Conservation (phyloP, 352 stramenopile genomes). For the Hyaloperonospora arabidopsidis region DNA sequence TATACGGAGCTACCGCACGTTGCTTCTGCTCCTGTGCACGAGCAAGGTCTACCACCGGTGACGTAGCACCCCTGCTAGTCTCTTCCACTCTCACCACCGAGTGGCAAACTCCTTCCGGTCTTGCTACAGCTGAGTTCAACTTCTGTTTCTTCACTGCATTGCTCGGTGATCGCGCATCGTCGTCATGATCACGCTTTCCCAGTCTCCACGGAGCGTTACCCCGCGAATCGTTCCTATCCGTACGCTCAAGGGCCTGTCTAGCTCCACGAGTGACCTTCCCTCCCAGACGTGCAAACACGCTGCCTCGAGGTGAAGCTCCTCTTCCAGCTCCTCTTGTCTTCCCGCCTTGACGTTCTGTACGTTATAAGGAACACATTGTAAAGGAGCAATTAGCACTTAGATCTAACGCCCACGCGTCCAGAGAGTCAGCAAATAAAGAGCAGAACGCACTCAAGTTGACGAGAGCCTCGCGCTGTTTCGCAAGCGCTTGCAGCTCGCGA, state of each 20-base stretch:
- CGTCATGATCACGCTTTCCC: slow-evolving; percentile 31
- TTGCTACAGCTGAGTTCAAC: slow-evolving; percentile 32
- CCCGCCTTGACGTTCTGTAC: slow-evolving; percentile 18
- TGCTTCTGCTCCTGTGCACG: slow-evolving; percentile 35
- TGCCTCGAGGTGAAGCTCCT: slow-evolving; percentile 10
- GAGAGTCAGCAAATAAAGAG: not conserved
- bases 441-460: slow-evolving; percentile 24
- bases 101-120: slow-evolving; percentile 19
- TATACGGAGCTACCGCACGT: slow-evolving; percentile 48
- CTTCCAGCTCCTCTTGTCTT: slow-evolving; percentile 1
- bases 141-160: slow-evolving; percentile 33
- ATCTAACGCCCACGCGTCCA: slow-evolving; percentile 7
- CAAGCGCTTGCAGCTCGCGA: slow-evolving; percentile 41
- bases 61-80: slow-evolving; percentile 9
- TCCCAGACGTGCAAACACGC: slow-evolving; percentile 32
- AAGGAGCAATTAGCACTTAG: slow-evolving; percentile 16
- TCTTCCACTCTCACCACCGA: slow-evolving; percentile 13
- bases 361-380: not conserved
- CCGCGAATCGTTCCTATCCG: slow-evolving; percentile 19
- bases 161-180: slow-evolving; percentile 6
- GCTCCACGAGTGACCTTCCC: slow-evolving; percentile 17
- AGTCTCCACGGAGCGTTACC: slow-evolving; percentile 22
- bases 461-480: slow-evolving; percentile 47
- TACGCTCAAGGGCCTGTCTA: slow-evolving; percentile 20
- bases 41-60: slow-evolving; percentile 12